Base-by-base conservation (phyloP, 805 yeast species). In the Cyberlindnera euphorbiiphila region DNA sequence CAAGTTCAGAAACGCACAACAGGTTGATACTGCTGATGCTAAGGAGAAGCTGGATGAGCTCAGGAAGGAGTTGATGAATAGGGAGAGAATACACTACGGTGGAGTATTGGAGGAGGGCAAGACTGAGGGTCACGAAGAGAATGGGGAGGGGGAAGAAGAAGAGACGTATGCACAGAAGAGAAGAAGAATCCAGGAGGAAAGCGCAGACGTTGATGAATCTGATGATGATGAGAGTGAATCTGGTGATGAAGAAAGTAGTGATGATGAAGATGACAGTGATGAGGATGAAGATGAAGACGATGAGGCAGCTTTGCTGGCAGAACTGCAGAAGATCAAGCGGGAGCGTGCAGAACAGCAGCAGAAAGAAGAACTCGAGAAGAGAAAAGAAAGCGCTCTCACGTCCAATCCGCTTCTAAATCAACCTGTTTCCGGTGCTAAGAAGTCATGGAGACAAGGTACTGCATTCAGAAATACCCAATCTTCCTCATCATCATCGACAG, bases 231-330 rank as follows among this genome's bases (percentile, higher is more conserved):
- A 56, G 23, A 26, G 36, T 15, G 24, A 29, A 6, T 24, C 8
- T 11, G 11, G 22, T 5, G 26, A 30, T 4, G 33, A 30, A 5
- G 25, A 13, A 18, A 20, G 26, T 14, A 19, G 14, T 11, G 43
- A 29, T 6, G 65, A 59, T 18, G 65, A 57, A 5, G 67, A 60
- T 14, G 26, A 20, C 8, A 67, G 59, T 13, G 61, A 50, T 2
- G 65, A 61, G 10, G 65, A 62, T 9, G 71, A 66, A 4, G 32
- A 30, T 6, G 13, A 53, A 10, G 70, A 66, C n/a, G 71, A 66
- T 11, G 69, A 65, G 23, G 73, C 60, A n/a, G 78, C 59, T n/a
- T 53, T 71, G 4, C 29, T 68, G 20, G 45, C 50, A 39, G 74
- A 71, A 40, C 49, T 69, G 24, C 64, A 60, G 26, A 62, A 62